Percentiles rank a stretch among this genome's conserved stretches.
phyloP scores from a whole-genome alignment of 1,139 yeast genomes.

The Geotrichum phurueaensis region DNA sequence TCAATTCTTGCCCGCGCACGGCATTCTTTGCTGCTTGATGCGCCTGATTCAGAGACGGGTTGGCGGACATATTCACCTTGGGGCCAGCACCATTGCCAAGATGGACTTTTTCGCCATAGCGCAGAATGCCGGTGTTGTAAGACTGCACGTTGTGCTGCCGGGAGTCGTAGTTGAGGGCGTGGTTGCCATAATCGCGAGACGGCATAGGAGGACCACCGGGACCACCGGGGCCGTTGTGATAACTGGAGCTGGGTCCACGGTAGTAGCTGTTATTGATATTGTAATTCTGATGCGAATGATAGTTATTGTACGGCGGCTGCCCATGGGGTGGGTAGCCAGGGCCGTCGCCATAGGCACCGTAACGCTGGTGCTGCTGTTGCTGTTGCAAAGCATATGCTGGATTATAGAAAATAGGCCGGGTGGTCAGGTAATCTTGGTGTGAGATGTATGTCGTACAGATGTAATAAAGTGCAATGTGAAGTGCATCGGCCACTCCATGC shows the following conservation, averaged over 20 bases:
- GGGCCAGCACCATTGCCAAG: constrained; percentile 10
- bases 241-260: background rate
- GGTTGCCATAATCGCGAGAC: background rate
- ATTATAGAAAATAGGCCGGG: constrained; percentile 18
- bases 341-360: constrained; percentile 5
- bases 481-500: constrained; percentile 79
- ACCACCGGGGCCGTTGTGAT: background rate
- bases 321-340: constrained; percentile 1
- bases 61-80: constrained; percentile 6
- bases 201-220: constrained; percentile 4
- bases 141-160: constrained; percentile 7
- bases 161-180: background rate
- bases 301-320: background rate
- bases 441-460: constrained; percentile 51
- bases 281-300: background rate
- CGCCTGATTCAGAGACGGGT: constrained; percentile 20
- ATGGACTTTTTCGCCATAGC: constrained; percentile 10
- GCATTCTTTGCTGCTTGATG: constrained; percentile 27
- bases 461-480: constrained; percentile 76
- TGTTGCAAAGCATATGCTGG: constrained; percentile 17
- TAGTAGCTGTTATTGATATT: background rate
- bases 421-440: constrained; percentile 21
- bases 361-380: background rate
- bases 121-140: constrained; percentile 8
- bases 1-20: constrained; percentile 43